phyloP scores from a whole-genome alignment of 805 yeast species.

The Kuraishia hungarica region DNA sequence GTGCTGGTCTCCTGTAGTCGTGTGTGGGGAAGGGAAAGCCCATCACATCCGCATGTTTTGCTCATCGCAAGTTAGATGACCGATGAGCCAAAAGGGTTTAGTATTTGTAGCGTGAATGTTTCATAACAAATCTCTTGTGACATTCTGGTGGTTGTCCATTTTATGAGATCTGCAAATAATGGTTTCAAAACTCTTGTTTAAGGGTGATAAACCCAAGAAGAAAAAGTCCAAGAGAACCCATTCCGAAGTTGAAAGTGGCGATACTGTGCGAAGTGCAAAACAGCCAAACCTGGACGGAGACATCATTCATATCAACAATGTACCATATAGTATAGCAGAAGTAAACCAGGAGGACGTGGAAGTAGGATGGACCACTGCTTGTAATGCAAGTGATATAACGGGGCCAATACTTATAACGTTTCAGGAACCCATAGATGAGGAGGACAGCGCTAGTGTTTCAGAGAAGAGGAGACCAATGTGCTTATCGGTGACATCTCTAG shows the following conservation, averaged over 20 bases:
- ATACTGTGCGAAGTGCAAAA: background rate
- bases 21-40: background rate
- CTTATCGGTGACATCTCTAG: slow-evolving; percentile 8
- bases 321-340: slow-evolving; percentile 7
- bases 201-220: slow-evolving; percentile 18
- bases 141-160: too few species aligned
- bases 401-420: slow-evolving; percentile 18
- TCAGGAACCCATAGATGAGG: slow-evolving; percentile 2
- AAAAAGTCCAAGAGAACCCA: slow-evolving; percentile 4
- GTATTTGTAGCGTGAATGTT: background rate
- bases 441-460: too few species aligned
- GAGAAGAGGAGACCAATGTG: slow-evolving; percentile 7
- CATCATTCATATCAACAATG: slow-evolving; percentile 17
- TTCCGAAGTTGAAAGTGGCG: background rate
- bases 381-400: slow-evolving; percentile 11
- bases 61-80: background rate
- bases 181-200: slow-evolving; percentile 24
- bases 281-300: background rate
- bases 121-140: background rate
- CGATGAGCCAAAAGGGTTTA: background rate
- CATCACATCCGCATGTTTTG: background rate
- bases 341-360: slow-evolving; percentile 12
- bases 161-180: slow-evolving; percentile 6
- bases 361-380: slow-evolving; percentile 22
- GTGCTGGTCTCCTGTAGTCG: background rate